Evolutionary conservation across 2,329 filamentous ascomycete species (phyloP).

Genomic region (Davidsoniella eucalypti): DNA sequence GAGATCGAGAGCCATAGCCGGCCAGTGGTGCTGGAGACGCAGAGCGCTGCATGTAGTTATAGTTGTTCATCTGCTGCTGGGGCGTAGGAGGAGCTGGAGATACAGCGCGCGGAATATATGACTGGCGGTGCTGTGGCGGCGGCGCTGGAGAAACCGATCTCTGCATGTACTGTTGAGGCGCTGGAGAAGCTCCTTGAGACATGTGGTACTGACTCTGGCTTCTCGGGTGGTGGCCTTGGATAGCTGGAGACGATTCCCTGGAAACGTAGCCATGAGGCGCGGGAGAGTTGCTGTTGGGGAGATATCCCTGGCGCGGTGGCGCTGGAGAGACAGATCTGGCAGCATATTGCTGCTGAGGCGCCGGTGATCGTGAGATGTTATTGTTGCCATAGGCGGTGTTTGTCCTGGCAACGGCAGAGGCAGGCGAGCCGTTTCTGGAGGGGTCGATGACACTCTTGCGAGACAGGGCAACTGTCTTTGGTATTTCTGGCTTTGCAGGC

Average conservation of each 20-base stretch:
- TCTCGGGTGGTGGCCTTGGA: conserved; percentile 16
- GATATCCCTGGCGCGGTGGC: neutral
- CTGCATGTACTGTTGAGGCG: conserved; percentile 16
- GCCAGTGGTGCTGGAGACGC: conserved; percentile 11
- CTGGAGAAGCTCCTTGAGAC: conserved; percentile 18
- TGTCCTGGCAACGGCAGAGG: conserved; percentile 1
- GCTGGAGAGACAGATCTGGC: conserved; percentile 6
- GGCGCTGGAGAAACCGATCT: conserved; percentile 21
- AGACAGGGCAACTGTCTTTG: conserved; percentile 8
- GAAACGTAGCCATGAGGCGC: conserved; percentile 12
- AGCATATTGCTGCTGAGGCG: conserved; percentile 9
- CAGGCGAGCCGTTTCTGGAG: conserved; percentile 6
- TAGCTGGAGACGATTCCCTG: conserved; percentile 18
- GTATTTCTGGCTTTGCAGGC: conserved; percentile 19
- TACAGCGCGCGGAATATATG: conserved; percentile 21
- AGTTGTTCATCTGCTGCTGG: conserved; percentile 9
- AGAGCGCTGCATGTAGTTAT: conserved; percentile 16
- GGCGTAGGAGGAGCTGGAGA: conserved; percentile 22
- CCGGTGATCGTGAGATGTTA: conserved; percentile 5
- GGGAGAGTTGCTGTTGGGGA: neutral
- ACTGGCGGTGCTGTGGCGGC: conserved; percentile 15
- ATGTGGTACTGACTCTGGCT: conserved; percentile 13
- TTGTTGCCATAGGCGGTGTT: conserved; percentile 9
- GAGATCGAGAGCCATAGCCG: conserved; percentile 8
- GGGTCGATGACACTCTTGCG: conserved; percentile 5